A percentile compares a stretch with the other conserved stretches of the same genome.
These are phyloP conservation scores for Colletotrichum spaethianum DNA, from an alignment of 2,329 filamentous ascomycete genomes.

Conservation along the genomic window DNA sequence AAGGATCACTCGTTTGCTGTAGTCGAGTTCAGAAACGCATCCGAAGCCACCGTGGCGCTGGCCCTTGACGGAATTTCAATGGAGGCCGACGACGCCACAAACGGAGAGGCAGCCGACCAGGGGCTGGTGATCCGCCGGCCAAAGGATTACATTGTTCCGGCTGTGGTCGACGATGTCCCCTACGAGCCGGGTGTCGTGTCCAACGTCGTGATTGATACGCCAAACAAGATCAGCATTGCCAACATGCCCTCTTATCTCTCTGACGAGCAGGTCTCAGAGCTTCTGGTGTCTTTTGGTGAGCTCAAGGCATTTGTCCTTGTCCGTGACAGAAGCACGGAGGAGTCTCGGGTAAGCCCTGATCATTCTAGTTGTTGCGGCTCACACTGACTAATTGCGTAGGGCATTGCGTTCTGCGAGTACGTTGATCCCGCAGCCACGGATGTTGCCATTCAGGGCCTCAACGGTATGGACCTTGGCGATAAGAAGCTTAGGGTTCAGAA, in stretches of 20 bases:
- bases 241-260: constrained; percentile 91
- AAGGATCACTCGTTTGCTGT: constrained; percentile 86
- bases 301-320: constrained; percentile 93
- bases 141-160: constrained; percentile 97
- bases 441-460: constrained; percentile 90
- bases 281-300: constrained; percentile 91
- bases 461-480: constrained; percentile 94
- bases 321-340: constrained; percentile 87
- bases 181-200: constrained; percentile 85
- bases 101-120: constrained; percentile 62
- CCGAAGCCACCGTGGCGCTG: constrained; percentile 91
- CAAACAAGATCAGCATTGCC: constrained; percentile 94
- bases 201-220: constrained; percentile 87
- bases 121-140: constrained; percentile 87
- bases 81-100: constrained; percentile 77
- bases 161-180: constrained; percentile 79
- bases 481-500: constrained; percentile 87
- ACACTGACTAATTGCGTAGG: constrained; percentile 66
- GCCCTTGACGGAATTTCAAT: constrained; percentile 92
- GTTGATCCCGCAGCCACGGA: constrained; percentile 82
- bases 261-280: constrained; percentile 92
- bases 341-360: constrained; percentile 80
- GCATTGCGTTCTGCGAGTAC: constrained; percentile 98
- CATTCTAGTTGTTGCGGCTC: neutral
- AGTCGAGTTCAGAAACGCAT: constrained; percentile 88